phyloP scores from a whole-genome alignment of 148 eudicot species.

The Diospyros lotus region DNA sequence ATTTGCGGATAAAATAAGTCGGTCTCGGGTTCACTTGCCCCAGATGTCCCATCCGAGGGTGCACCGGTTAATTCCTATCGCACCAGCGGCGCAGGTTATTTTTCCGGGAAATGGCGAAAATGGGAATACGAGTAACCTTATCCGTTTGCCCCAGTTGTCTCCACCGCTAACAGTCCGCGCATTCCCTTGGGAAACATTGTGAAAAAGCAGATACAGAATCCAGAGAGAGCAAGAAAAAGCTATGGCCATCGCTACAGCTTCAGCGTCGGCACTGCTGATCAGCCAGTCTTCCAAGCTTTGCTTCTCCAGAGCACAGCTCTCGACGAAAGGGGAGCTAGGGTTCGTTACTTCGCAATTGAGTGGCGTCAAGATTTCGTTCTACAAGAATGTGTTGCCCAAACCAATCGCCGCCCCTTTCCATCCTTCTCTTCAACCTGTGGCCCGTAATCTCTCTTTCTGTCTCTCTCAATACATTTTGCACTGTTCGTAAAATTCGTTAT shows the following conservation, averaged over 20 bases:
- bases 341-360: constrained; percentile 51
- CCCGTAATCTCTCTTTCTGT: constrained; percentile 36
- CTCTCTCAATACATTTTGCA: constrained; percentile 2
- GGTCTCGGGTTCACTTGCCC: too few relatives aligned
- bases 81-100: too few relatives aligned
- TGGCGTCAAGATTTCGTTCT: constrained; percentile 37
- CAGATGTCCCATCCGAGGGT: too few relatives aligned
- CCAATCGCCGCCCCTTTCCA: constrained; percentile 32
- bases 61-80: too few relatives aligned
- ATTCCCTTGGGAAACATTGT: neutral
- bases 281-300: constrained; percentile 18
- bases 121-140: too few relatives aligned
- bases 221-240: constrained; percentile 13
- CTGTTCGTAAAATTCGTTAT: too few relatives aligned
- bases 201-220: neutral
- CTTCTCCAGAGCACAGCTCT: constrained; percentile 21
- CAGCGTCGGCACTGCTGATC: constrained; percentile 22
- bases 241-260: constrained; percentile 27
- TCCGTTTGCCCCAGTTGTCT: too few relatives aligned
- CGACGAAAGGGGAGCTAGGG: constrained; percentile 26
- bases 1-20: too few relatives aligned
- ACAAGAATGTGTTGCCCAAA: constrained; percentile 9
- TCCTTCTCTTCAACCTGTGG: constrained; percentile 43
- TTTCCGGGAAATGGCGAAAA: too few relatives aligned
- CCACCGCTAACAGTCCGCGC: neutral